Percentiles rank a stretch among this genome's conserved stretches.
Evolutionary conservation across 2,329 filamentous ascomycete species (phyloP).

Genomic region (Claviceps paspali): DNA sequence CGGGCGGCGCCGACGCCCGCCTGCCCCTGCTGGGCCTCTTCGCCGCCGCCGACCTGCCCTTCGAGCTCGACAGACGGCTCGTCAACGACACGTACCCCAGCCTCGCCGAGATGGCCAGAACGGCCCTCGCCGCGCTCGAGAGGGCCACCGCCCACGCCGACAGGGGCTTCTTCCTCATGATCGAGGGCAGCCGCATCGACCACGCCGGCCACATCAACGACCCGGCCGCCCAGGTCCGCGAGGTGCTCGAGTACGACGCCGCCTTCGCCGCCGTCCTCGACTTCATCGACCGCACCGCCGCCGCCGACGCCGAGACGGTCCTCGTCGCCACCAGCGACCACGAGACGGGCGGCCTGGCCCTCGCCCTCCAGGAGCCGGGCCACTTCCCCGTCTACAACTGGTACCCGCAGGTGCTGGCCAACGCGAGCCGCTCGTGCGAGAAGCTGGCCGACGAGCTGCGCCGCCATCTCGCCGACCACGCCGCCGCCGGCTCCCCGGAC

Average conservation of each 20-base stretch:
- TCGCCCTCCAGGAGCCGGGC: conserved; percentile 50
- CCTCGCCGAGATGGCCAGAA: conserved; percentile 77
- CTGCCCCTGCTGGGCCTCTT: conserved; percentile 79
- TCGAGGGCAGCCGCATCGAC: conserved; percentile 91
- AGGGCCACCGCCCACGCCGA: conserved; percentile 71
- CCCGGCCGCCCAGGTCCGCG: conserved; percentile 69
- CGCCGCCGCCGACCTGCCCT: conserved; percentile 70
- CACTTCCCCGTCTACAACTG: conserved; percentile 50
- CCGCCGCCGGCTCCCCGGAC: too few relatives aligned
- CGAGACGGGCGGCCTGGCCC: conserved; percentile 80
- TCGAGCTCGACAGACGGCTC: conserved; percentile 76
- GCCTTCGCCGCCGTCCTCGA: conserved; percentile 71
- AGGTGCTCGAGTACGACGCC: conserved; percentile 89
- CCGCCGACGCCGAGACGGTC: conserved; percentile 56
- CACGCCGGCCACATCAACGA: conserved; percentile 84
- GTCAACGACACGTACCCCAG: conserved; percentile 73
- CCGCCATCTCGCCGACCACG: conserved; percentile 32
- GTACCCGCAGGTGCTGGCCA: conserved; percentile 66
- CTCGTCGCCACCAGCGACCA: conserved; percentile 89
- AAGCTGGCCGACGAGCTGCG: conserved; percentile 49
- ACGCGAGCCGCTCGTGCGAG: conserved; percentile 63
- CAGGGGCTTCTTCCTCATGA: conserved; percentile 96
- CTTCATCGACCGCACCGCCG: conserved; percentile 61
- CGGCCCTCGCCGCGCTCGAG: conserved; percentile 64
- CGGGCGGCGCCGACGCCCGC: conserved; percentile 49